Evolutionary conservation across 1,284 basidiomycete genomes (phyloP), one percentile per base, ranked within the genome.

Genomic region (Takashimella tepidaria): DNA sequence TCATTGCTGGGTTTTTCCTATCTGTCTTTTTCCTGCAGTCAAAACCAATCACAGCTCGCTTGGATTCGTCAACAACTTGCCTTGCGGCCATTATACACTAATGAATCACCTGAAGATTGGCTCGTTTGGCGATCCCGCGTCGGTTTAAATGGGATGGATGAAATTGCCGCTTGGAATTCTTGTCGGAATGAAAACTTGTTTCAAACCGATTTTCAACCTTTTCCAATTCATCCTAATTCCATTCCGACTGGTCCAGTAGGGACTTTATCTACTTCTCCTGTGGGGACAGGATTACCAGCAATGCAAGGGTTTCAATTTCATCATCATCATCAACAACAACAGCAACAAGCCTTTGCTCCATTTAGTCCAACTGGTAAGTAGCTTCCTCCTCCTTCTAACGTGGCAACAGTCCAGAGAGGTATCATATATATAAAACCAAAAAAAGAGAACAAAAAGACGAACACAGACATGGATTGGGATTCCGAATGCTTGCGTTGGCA

Each of bases 61-160:
- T 69, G 67, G 67, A 60, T 69, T 10, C 49, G 53, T 21, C 41
- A 55, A 12, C 54, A 69, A 53, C 51, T 67, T 2, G 19, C 12
- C 0, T 10, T 22, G 3, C 47, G 56, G 20, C 67, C 67, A 12
- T 53, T 62, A 0, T 52, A 53, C 2, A 24, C 41, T 10, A 55
- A 54, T 10, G 56, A 61, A 47, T 45, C 58, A 3, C 56, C 57
- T 12, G 62, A 66, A 26, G 58, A 63, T 25, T 69, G 67, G 67
- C 42, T 67, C 12, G 45, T 58, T 21, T 62, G 56, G 53, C 54
- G 67, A 23, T 53, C 58, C 8, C 55, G 52, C 41, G 58, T 65
- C 2, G 55, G 54, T 6, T 8, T 16, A 16, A 58, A 64, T 23
- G 65, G 64, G 5, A 53, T 58, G 53, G 47, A 51, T 12, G 65